Percentiles rank a stretch among this genome's conserved stretches.
Evolutionary conservation across 768 basidiomycete species (phyloP).

Genomic region (Postia placenta): DNA sequence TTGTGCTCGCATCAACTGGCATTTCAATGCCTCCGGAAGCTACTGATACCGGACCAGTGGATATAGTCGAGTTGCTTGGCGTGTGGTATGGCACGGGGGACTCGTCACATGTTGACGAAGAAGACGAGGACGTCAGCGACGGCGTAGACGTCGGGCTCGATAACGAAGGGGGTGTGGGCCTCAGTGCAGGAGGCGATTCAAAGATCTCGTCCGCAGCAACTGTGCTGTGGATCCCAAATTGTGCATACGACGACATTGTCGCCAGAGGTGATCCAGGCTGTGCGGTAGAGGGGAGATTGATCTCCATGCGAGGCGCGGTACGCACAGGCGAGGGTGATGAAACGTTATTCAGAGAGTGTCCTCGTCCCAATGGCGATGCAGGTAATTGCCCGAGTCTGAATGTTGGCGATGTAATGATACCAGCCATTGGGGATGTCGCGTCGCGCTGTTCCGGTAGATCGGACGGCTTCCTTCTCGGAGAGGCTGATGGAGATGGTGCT

Average conservation of each 20-base stretch:
- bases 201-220: background rate
- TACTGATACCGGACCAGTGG: no score
- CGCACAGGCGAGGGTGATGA: background rate
- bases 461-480: background rate
- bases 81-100: background rate
- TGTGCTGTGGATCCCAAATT: background rate
- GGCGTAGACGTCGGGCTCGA: slow-evolving; percentile 14
- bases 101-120: slow-evolving; percentile 1
- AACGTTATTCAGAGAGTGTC: background rate
- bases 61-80: no score
- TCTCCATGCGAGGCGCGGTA: background rate
- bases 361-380: background rate
- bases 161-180: slow-evolving; percentile 5
- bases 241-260: background rate
- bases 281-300: background rate
- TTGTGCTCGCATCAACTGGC: no score
- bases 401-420: background rate
- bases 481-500: background rate
- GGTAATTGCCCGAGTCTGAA: background rate
- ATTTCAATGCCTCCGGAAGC: no score
- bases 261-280: background rate
- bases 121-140: slow-evolving; percentile 13
- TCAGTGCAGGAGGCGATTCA: slow-evolving; percentile 7
- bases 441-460: background rate
- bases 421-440: background rate